Conservation (phyloP, 768 basidiomycete genomes). For the Amanita molliuscula region DNA sequence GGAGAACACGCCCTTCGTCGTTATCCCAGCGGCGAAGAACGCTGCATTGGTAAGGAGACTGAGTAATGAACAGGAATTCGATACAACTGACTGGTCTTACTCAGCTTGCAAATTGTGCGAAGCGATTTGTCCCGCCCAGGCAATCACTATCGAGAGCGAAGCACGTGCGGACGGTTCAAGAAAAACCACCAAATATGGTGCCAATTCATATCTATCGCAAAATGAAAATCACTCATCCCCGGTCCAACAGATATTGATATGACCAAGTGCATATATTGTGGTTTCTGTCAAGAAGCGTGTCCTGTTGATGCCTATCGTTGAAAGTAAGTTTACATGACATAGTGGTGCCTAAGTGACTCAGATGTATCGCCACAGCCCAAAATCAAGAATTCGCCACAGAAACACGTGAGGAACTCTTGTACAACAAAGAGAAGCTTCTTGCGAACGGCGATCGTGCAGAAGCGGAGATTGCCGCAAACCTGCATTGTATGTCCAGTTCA, state of each 20-base stretch:
- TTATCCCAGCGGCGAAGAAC: conserved; percentile 96
- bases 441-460: conserved; percentile 95
- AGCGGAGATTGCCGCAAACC: conserved; percentile 94
- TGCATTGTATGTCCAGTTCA: conserved; percentile 41
- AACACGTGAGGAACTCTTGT: conserved; percentile 94
- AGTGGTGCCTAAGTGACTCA: conserved; percentile 6
- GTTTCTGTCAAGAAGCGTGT: conserved; percentile 99
- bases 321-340: conserved; percentile 50
- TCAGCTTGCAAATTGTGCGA: conserved; percentile 98
- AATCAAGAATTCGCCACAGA: conserved; percentile 97
- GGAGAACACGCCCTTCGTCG: conserved; percentile 95
- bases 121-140: conserved; percentile 98
- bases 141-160: conserved; percentile 98
- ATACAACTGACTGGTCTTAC: not conserved
- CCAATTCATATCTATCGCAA: conserved; percentile 12
- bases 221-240: not conserved
- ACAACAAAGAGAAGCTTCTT: conserved; percentile 98
- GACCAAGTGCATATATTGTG: conserved; percentile 99
- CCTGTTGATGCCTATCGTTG: conserved; percentile 99
- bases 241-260: conserved; percentile 80
- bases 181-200: conserved; percentile 95
- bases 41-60: conserved; percentile 80
- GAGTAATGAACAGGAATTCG: not conserved
- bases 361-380: conserved; percentile 50
- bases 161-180: conserved; percentile 91